These are phyloP conservation scores for Sorghum bicolor DNA, from an alignment of 176 grass and related monocot genomes.

Conservation along the genomic window Sorghum_bicolor_NCBIv3 NC_012871.2:19860501-19861000, in stretches of 20 bases:
- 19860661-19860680: neutral
- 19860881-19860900: neutral
- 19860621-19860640: constrained; percentile 34
- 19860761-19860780: neutral
- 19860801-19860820: neutral
- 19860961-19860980: too few species aligned
- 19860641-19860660: neutral
- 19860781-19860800: neutral
- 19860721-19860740: neutral
- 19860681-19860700: neutral
- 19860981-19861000: too few species aligned
- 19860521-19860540: constrained; percentile 60
- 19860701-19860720: neutral
- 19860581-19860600: constrained; percentile 58
- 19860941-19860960: neutral
- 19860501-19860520: constrained; percentile 81
- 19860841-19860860: neutral
- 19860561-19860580: constrained; percentile 71
- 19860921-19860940: neutral
- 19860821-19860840: neutral
- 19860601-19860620: constrained; percentile 86
- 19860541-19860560: constrained; percentile 91
- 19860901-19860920: neutral
- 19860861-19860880: neutral
- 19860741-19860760: neutral